phyloP scores from a whole-genome alignment of 164 flowering plant genomes.

The Aristolochia fimbriata region DNA sequence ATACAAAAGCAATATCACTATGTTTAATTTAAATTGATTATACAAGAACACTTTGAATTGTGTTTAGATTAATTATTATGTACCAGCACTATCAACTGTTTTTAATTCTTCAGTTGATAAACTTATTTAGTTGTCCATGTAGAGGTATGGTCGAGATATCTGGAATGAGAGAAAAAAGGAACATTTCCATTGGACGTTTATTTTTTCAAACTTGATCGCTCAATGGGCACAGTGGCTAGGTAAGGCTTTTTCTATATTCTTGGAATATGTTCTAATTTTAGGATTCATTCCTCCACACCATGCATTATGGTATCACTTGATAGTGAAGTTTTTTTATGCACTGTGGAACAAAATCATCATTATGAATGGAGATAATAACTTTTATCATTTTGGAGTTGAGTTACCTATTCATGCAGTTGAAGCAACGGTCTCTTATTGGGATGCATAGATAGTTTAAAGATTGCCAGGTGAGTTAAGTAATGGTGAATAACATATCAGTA shows the following conservation, averaged over 20 bases:
- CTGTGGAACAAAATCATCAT: too few relatives aligned
- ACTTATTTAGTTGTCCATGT: background rate
- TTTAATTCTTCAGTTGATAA: background rate
- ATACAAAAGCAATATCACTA: background rate
- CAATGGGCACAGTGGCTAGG: conserved; percentile 98
- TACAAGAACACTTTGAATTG: background rate
- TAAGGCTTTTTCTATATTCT: conserved; percentile 12
- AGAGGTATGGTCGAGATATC: conserved; percentile 22
- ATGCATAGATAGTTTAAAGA: too few relatives aligned
- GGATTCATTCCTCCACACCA: background rate
- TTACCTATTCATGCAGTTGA: too few relatives aligned
- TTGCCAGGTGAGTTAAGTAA: too few relatives aligned
- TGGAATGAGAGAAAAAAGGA: conserved; percentile 54
- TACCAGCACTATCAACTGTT: background rate
- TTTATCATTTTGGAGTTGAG: too few relatives aligned
- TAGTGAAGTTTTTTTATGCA: too few relatives aligned
- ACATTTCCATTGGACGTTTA: conserved; percentile 53
- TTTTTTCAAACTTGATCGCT: conserved; percentile 66
- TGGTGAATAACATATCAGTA: too few relatives aligned
- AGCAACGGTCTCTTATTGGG: too few relatives aligned
- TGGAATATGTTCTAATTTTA: background rate
- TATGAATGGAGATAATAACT: too few relatives aligned
- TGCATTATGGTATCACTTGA: too few relatives aligned
- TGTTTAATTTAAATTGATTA: background rate
- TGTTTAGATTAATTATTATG: too few relatives aligned